phyloP scores from a whole-genome alignment of 257 asterid genomes.

The Plantago major region DNA sequence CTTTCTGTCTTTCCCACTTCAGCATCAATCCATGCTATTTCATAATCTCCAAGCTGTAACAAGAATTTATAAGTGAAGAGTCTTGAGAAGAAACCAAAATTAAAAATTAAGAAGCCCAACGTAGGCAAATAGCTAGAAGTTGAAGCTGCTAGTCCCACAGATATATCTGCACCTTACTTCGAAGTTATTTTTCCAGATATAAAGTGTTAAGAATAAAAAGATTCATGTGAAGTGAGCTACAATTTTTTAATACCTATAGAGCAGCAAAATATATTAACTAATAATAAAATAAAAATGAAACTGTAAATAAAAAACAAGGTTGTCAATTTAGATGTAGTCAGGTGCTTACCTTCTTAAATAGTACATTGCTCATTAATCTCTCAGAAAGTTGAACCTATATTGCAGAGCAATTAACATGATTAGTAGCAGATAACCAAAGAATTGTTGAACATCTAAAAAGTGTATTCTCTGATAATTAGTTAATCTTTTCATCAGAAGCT shows the following conservation, averaged over 20 bases:
- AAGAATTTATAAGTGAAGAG: slow-evolving; percentile 14
- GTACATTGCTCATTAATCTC: slow-evolving; percentile 81
- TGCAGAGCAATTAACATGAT: slow-evolving; percentile 24
- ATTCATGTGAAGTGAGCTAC: too few relatives aligned
- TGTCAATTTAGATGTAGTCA: neutral
- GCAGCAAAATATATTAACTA: neutral
- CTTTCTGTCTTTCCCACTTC: slow-evolving; percentile 78
- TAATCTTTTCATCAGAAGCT: slow-evolving; percentile 17
- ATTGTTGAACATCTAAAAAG: slow-evolving; percentile 10
- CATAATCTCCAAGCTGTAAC: slow-evolving; percentile 88
- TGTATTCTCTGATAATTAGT: slow-evolving; percentile 6
- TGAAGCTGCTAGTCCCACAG: too few relatives aligned
- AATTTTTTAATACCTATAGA: too few relatives aligned
- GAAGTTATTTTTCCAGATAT: too few relatives aligned
- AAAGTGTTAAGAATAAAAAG: too few relatives aligned
- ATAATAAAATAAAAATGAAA: neutral
- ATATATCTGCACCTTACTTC: too few relatives aligned
- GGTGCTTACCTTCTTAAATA: slow-evolving; percentile 77
- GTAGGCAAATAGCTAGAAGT: too few relatives aligned
- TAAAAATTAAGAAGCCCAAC: too few relatives aligned
- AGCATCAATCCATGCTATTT: slow-evolving; percentile 96
- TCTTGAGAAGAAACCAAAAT: neutral
- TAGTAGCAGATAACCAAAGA: slow-evolving; percentile 24
- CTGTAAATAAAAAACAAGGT: too few relatives aligned
- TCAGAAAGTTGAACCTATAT: slow-evolving; percentile 90